Percentiles rank a stretch among this genome's conserved stretches.
These are phyloP conservation scores for Russula griseocarnosa DNA, from an alignment of 768 basidiomycete genomes.

Conservation along the genomic window DNA sequence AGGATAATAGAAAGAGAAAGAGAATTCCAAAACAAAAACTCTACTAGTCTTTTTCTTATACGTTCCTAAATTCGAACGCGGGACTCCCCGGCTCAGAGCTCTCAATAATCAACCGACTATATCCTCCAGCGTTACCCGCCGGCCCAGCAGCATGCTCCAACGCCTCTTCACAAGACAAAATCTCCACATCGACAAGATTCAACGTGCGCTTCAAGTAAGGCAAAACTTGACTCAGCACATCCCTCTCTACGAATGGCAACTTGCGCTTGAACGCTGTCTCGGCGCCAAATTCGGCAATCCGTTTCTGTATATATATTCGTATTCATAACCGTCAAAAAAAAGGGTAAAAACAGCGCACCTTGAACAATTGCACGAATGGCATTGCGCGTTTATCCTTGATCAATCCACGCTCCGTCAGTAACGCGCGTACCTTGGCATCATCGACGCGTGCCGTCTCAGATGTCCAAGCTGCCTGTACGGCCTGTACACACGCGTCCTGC, in stretches of 20 bases:
- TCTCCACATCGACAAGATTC: slow-evolving; percentile 64
- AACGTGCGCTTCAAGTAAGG: slow-evolving; percentile 81
- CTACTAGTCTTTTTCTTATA: slow-evolving; percentile 34
- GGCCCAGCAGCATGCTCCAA: slow-evolving; percentile 44
- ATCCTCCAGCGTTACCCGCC: slow-evolving; percentile 52
- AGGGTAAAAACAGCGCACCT: slow-evolving; percentile 48
- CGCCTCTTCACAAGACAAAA: slow-evolving; percentile 67
- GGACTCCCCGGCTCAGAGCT: slow-evolving; percentile 85
- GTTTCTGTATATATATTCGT: slow-evolving; percentile 64
- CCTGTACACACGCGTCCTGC: slow-evolving; percentile 81
- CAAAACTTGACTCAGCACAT: slow-evolving; percentile 63
- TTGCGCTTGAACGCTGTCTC: slow-evolving; percentile 77
- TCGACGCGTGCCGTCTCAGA: slow-evolving; percentile 63
- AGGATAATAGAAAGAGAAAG: neutral
- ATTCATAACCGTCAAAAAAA: neutral
- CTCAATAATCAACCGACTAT: slow-evolving; percentile 67
- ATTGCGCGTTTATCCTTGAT: slow-evolving; percentile 95
- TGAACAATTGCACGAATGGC: slow-evolving; percentile 92
- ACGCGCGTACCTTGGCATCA: slow-evolving; percentile 69
- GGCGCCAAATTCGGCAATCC: slow-evolving; percentile 70
- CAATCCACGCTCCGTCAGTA: slow-evolving; percentile 65
- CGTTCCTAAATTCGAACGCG: slow-evolving; percentile 84
- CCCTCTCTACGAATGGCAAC: slow-evolving; percentile 77
- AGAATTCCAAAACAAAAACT: neutral
- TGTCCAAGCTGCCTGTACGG: slow-evolving; percentile 65